phyloP scores from a whole-genome alignment of 169 alveolate species.

The Hepatocystis sp. region DNA sequence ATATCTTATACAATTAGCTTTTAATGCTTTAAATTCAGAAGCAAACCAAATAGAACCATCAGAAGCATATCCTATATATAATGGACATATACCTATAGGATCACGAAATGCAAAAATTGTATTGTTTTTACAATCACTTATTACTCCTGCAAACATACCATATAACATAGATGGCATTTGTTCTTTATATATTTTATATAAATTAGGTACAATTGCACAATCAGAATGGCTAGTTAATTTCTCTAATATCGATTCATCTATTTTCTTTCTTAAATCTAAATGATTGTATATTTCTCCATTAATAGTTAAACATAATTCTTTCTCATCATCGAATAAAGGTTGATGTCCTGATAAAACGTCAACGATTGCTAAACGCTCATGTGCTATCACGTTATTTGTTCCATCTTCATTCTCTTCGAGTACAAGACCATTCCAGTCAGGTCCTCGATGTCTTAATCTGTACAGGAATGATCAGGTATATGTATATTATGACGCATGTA shows the following conservation, averaged over 20 bases:
- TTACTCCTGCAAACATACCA: conserved; percentile 69
- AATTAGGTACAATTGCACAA: conserved; percentile 63
- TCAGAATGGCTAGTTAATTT: conserved; percentile 36
- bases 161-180: conserved; percentile 55
- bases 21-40: conserved; percentile 77
- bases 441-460: conserved; percentile 85
- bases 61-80: conserved; percentile 71
- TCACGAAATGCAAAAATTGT: conserved; percentile 77
- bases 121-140: conserved; percentile 52
- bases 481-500: neutral
- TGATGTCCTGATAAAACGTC: conserved; percentile 81
- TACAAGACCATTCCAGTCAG: conserved; percentile 82
- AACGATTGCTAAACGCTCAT: conserved; percentile 83
- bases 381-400: conserved; percentile 77
- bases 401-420: conserved; percentile 47
- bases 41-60: conserved; percentile 71
- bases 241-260: conserved; percentile 3
- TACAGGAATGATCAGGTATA: neutral
- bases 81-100: conserved; percentile 77
- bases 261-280: conserved; percentile 40
- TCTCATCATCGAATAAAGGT: conserved; percentile 76
- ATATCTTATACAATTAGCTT: conserved; percentile 26
- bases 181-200: conserved; percentile 29
- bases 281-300: conserved; percentile 85
- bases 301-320: conserved; percentile 62